Evolutionary conservation across 2,329 filamentous ascomycete species (phyloP), one percentile per base, ranked within the genome.

Genomic region (Microthyrium microscopicum): DNA sequence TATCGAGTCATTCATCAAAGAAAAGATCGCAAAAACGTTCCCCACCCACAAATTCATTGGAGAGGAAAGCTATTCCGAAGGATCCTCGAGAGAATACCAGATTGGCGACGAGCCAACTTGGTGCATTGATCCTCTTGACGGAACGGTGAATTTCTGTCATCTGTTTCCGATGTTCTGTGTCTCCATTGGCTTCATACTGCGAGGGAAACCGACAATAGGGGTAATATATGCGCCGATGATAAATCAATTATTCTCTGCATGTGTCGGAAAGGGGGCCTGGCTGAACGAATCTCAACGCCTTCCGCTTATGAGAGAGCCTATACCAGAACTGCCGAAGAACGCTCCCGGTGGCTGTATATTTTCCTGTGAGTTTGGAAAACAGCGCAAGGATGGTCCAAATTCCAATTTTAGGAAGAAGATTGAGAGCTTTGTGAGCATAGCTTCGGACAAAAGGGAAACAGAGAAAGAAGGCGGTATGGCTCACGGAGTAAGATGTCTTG

Each of bases 141-240:
- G 66, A 27, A 84, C 79, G 3, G 77, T 84, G 39, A 84, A 84
- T 59, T 84, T 78, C 56, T 80, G 77, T 20, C 79, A 84, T 51
- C 64, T 81, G 5, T 82, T 81, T 47, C 77, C 77, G 38, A 81
- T 82, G 73, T 83, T 80, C 56, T 84, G 79, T 52, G 73, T 84
- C 27, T 80, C 74, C 22, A 82, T 84, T 45, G 77, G 65, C 31
- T 73, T 84, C 46, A 60, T 76, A 17, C 47, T 79, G 35, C 53
- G 65, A 13, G 61, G 66, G 5, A 52, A 59, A 19, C 74, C 79
- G 3, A 52, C 74, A 2, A 68, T 84, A 32, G 79, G 79, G 15
- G 67, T 82, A 29, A 74, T 84, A 46, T 70, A 77, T 44, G 77
- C 77, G 0, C 79, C 78, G 0, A 72, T 83, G 41, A 58, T 79